Base-by-base conservation (phyloP, 345 rosid species). In the Lepidium aucheri region DNA sequence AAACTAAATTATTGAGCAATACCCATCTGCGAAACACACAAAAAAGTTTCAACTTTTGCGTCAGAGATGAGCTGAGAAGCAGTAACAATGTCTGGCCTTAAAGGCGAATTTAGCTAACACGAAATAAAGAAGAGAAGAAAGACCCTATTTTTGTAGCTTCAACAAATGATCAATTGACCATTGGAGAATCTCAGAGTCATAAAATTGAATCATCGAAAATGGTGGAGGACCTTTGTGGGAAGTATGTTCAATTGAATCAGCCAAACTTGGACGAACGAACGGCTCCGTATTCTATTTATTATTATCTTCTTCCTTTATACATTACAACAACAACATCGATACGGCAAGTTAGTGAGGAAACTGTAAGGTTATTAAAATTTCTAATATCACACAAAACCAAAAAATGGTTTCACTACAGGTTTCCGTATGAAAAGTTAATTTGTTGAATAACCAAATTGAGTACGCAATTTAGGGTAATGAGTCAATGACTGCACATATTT, bases 171-270 rank as follows among this genome's bases (percentile, higher is more conserved):
- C 16, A 53, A 62, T 38, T 28, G 17, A 45, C 16, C 43, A 71
- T 45, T 54, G 69, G 56, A 47, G 63, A 63, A 44, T 49, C 41
- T 53, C n/a, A 53, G 38, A 50, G 13, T n/a, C 36, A 9, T 33
- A 12, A 43, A 10, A 61, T 41, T 7, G 47, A 18, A 54, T 10
- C 65, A 41, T 72, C 66, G 51, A 24, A 57, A 13, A 34, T 40
- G 53, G 63, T 22, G 49, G 68, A 66, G 58, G 54, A 66, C 60
- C 56, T 73, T 73, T 59, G 77, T 73, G 63, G 63, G 57, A 60
- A 73, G 72, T 45, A 45, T 40, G 60, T 57, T 41, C 40, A 64
- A 71, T 69, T 43, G 68, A 64, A 71, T 63, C 75, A 13, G 56
- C 49, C 22, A 63, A 63, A 59, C 34, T 39, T 13, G 44, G 53